Evolutionary conservation across 176 grass and related monocot genomes (phyloP).

Genomic region (Oryza rufipogon): DNA sequence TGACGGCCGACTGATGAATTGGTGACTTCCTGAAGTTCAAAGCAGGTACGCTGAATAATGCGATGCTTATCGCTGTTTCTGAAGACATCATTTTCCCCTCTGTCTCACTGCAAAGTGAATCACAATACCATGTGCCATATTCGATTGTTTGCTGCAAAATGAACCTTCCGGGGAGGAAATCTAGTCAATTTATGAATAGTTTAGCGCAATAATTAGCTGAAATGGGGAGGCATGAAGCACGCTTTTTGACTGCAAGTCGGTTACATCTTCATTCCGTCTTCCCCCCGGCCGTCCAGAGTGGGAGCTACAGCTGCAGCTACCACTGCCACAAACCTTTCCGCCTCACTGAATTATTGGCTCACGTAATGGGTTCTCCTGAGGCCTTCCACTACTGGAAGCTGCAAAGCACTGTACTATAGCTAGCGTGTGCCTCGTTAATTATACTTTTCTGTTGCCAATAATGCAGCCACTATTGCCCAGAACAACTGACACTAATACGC

Average conservation of each 20-base stretch:
- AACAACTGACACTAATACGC: neutral
- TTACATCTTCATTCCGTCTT: conserved; percentile 1
- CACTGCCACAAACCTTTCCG: neutral
- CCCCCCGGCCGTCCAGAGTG: conserved; percentile 3
- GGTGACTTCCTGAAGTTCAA: too few species aligned
- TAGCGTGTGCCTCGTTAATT: conserved; percentile 6
- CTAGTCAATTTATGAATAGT: neutral
- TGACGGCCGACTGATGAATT: too few species aligned
- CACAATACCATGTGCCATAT: conserved; percentile 23
- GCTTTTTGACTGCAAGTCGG: conserved; percentile 34
- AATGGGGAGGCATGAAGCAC: conserved; percentile 31
- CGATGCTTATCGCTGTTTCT: neutral
- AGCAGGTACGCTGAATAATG: too few species aligned
- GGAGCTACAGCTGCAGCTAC: conserved; percentile 2
- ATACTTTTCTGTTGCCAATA: conserved; percentile 40
- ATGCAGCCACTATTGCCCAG: conserved; percentile 36
- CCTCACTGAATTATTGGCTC: conserved; percentile 32
- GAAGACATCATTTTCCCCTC: neutral
- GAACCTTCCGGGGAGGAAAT: neutral
- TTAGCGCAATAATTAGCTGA: conserved; percentile 5
- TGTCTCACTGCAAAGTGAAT: neutral
- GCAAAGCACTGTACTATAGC: neutral
- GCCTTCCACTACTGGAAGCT: conserved; percentile 43
- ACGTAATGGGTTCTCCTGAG: conserved; percentile 32
- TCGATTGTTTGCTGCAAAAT: neutral